Conservation (phyloP, 2,329 filamentous ascomycete genomes). For the Calonectria multiphialidica region DNA sequence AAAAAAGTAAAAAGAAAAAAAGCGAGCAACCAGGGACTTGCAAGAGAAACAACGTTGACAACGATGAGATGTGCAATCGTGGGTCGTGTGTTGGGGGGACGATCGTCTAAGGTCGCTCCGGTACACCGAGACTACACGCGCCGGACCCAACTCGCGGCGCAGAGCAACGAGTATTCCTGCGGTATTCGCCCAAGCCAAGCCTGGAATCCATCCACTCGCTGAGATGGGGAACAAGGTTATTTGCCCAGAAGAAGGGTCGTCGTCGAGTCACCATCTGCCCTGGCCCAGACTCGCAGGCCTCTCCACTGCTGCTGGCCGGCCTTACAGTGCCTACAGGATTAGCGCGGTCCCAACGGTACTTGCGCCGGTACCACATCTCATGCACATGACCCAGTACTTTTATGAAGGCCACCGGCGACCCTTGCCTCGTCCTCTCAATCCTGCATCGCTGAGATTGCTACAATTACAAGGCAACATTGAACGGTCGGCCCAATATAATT, state of each 20-base stretch:
- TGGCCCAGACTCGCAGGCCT: neutral
- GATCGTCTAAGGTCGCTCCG: neutral
- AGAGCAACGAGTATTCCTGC: neutral
- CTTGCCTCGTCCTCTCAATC: neutral
- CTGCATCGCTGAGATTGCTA: constrained; percentile 15
- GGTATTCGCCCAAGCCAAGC: neutral
- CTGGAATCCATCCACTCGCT: constrained; percentile 10
- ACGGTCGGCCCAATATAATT: constrained; percentile 35
- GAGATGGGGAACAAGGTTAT: constrained; percentile 24
- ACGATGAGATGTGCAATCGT: constrained; percentile 5
- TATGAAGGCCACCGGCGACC: neutral
- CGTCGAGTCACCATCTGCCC: constrained; percentile 7
- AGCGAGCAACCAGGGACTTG: constrained; percentile 1
- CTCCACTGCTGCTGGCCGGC: neutral
- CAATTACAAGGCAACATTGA: constrained; percentile 9
- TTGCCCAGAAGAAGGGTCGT: constrained; percentile 4
- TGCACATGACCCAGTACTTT: constrained; percentile 1
- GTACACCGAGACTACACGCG: neutral
- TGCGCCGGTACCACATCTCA: neutral
- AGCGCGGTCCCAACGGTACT: constrained; percentile 15
- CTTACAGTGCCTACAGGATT: constrained; percentile 27
- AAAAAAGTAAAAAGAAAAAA: constrained; percentile 24
- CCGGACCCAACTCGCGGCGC: neutral
- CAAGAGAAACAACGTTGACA: neutral
- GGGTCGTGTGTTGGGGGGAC: neutral